These are phyloP conservation scores for Verticillium isaacii DNA, from an alignment of 2,329 filamentous ascomycete genomes.

Conservation along the genomic window DNA sequence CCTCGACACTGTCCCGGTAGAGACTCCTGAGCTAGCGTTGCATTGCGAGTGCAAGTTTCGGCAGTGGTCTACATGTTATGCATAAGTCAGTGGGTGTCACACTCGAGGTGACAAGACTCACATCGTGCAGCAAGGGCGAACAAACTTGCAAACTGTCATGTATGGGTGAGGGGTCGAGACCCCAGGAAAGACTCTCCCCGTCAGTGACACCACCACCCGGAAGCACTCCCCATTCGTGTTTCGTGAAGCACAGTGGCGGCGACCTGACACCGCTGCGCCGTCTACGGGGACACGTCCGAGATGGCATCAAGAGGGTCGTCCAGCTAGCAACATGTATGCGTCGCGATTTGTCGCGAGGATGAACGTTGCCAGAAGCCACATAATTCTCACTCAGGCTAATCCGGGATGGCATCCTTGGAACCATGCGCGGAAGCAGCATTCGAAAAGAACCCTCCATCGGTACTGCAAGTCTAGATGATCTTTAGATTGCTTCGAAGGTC, in stretches of 20 bases:
- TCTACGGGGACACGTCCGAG: not conserved
- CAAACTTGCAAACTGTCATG: not conserved
- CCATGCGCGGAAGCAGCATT: not conserved
- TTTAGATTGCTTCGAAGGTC: not conserved
- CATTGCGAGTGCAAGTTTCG: slow-evolving; percentile 1
- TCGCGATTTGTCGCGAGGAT: too few species aligned
- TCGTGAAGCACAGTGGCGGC: not conserved
- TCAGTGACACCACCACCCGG: not conserved
- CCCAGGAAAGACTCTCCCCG: not conserved
- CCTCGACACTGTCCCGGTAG: not conserved
- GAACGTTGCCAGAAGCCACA: too few species aligned
- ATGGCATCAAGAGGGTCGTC: not conserved
- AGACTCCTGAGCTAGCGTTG: not conserved
- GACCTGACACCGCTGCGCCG: not conserved
- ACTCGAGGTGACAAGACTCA: not conserved
- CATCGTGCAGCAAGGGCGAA: not conserved
- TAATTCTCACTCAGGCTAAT: not conserved
- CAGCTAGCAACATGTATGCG: not conserved
- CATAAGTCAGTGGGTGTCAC: not conserved
- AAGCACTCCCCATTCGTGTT: not conserved
- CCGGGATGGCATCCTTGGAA: not conserved
- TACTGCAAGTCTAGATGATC: not conserved
- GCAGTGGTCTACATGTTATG: slow-evolving; percentile 1
- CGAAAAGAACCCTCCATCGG: not conserved
- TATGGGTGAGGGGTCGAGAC: not conserved